phyloP scores from a whole-genome alignment of 352 stramenopile species.

The Phytophthora sp. region DNA sequence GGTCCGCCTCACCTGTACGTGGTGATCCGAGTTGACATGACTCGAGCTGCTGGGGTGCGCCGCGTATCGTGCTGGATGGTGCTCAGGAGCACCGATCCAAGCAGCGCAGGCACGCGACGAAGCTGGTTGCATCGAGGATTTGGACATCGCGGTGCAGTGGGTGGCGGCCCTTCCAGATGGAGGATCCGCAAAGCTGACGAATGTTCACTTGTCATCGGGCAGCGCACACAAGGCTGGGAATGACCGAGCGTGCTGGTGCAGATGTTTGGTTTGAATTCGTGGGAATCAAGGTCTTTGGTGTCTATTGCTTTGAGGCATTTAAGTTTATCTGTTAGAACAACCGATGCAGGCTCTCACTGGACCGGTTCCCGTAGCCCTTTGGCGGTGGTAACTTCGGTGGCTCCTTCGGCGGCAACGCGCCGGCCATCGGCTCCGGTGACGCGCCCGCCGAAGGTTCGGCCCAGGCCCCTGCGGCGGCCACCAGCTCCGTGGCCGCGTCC shows the following conservation, averaged over 20 bases:
- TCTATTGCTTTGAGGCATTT: no score
- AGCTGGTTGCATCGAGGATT: background rate
- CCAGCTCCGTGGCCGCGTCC: conserved; percentile 5
- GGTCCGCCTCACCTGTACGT: conserved; percentile 15
- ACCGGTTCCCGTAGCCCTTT: no score
- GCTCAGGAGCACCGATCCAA: background rate
- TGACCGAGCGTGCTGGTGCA: no score
- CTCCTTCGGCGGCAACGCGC: background rate
- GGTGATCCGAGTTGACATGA: conserved; percentile 2
- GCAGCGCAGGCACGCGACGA: background rate
- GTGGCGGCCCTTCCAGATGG: no score
- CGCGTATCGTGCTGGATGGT: background rate
- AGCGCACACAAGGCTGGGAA: no score
- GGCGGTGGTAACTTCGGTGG: background rate
- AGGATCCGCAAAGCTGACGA: no score
- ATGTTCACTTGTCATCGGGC: no score
- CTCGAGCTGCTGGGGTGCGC: conserved; percentile 4
- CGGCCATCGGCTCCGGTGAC: conserved; percentile 22
- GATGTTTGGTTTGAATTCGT: no score
- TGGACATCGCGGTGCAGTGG: no score
- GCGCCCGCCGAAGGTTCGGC: conserved; percentile 3
- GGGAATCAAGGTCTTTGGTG: no score
- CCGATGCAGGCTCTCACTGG: no score
- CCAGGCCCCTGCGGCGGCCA: background rate
- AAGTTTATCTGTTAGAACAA: no score